Evolutionary conservation across 2,329 filamentous ascomycete genomes (phyloP), one percentile per base, ranked within the genome.

Genomic region (Bipolaris victoriae): DNA sequence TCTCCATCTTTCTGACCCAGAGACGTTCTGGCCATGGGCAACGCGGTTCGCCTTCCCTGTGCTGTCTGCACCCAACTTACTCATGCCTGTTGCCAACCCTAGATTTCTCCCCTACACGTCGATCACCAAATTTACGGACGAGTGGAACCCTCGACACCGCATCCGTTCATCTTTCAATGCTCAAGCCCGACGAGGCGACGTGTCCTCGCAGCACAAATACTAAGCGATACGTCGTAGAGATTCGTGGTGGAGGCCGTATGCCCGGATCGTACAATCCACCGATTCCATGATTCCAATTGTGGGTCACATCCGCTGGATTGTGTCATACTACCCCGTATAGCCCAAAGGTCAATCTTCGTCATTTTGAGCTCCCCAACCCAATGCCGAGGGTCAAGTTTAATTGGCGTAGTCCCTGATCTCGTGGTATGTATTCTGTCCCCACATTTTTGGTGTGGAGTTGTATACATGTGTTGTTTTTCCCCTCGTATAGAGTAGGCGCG

Each of bases 1-100:
- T 56, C 52, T 50, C 61, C 61, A 62, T 49, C 55, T 60, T 61
- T 57, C 40, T 55, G 53, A 16, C 48, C 50, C 47, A 52, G 20
- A 20, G 11, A 49, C 20, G 33, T 56, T 60, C 58, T 44, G 52
- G 41, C 41, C 43, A 51, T 47, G n/a, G 29, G 20, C 41, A 37
- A 37, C 31, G 46, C 37, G 49, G 48, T 48, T 44, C 29, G 15
- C 33, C 11, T 16, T 36, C 49, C 47, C 54, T 59, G 41, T 44
- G 45, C 31, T 16, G n/a, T 31, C 37, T n/a, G n/a, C 31, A 35
- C 49, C 44, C 36, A 29, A 31, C 48, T 40, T 46, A 41, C 49
- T 45, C 36, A 48, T 31, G 49, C 36, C 33, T 43, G 40, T 33
- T 18, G 43, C 54, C 26, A 36, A 43, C 46, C 31, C 39, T 36